Base-by-base conservation (phyloP, 768 basidiomycete species). In the Cyathus striatus region DNA sequence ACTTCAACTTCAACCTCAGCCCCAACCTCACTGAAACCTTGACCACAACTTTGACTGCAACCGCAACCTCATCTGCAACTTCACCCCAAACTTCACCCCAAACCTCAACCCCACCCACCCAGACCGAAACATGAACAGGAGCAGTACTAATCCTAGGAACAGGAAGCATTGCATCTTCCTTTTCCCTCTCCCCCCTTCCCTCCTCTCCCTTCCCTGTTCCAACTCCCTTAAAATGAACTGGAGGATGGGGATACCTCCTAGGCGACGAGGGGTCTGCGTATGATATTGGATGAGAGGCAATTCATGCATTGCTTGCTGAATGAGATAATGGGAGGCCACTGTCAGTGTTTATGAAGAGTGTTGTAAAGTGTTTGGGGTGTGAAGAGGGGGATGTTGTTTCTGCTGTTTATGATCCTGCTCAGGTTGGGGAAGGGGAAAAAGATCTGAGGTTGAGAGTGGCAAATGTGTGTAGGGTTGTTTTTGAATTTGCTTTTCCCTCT, bases 251-350 rank as follows among this genome's bases (percentile, higher is more conserved):
- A 10, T 59, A 58, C 32, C 48, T 60, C 10, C 48, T 58, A 17
- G 57, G 55, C 17, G 55, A 60, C 38, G 57, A 57, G 48, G 57
- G 55, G 14, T 59, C 57, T 12, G 57, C 52, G 3, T 59, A 53
- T 26, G 46, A 32, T 5, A 59, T 60, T 23, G 55, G 55, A 4
- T 45, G 57, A 24, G 53, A 56, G 30, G 59, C 54, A 9, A 45
- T 60, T 4, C 50, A 55, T n/a, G 43, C 40, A 12, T 44, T 48
- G 12, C 38, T 60, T 5, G 40, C 46, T 10, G 43, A 42, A 17
- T 41, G 49, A 6, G 57, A 60, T 33, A 14, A 23, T 13, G 56
- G 58, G 2, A 25, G 37, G 9, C 41, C 45, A 2, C 51, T 52
- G 7, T 56, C 57, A 6, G 18, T 41, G 2, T 47, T 60, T 17